Evolutionary conservation across 805 yeast genomes (phyloP).

Genomic region (Kazachstania taianensis): DNA sequence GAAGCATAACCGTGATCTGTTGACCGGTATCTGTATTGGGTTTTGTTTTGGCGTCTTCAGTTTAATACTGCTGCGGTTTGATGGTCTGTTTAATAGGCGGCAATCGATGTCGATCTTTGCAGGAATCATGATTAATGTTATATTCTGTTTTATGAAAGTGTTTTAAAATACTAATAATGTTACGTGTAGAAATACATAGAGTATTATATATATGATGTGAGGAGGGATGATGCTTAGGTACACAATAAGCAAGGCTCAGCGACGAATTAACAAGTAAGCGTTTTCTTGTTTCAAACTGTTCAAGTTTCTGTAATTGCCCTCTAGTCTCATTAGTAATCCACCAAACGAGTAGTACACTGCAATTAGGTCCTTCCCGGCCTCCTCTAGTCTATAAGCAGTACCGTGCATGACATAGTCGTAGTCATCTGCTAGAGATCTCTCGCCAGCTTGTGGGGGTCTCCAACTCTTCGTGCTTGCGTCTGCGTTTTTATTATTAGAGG

Average conservation of each 20-base stretch:
- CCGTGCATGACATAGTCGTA: slow-evolving; percentile 98
- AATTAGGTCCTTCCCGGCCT: slow-evolving; percentile 53
- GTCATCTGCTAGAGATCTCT: slow-evolving; percentile 85
- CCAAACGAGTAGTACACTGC: slow-evolving; percentile 94
- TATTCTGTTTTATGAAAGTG: slow-evolving; percentile 41
- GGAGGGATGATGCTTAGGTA: no score
- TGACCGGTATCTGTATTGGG: slow-evolving; percentile 65
- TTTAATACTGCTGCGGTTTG: slow-evolving; percentile 50
- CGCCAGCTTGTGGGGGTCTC: slow-evolving; percentile 65
- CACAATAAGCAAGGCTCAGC: slow-evolving; percentile 18
- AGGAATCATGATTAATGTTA: slow-evolving; percentile 59
- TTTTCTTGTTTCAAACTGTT: slow-evolving; percentile 88
- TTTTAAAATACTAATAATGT: not conserved
- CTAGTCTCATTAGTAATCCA: slow-evolving; percentile 85
- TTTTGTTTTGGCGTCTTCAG: slow-evolving; percentile 66
- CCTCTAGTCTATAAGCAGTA: slow-evolving; percentile 93
- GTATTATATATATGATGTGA: not conserved
- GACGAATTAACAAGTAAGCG: slow-evolving; percentile 80
- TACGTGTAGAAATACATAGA: not conserved
- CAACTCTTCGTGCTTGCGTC: slow-evolving; percentile 28
- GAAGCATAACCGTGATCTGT: slow-evolving; percentile 52
- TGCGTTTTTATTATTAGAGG: slow-evolving; percentile 35
- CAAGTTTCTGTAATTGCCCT: slow-evolving; percentile 87
- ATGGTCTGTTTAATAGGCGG: slow-evolving; percentile 50
- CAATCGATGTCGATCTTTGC: slow-evolving; percentile 59